Evolutionary conservation across 495 filamentous ascomycete species (phyloP), one percentile per base, ranked within the genome.

Genomic region (Neurospora sp.): DNA sequence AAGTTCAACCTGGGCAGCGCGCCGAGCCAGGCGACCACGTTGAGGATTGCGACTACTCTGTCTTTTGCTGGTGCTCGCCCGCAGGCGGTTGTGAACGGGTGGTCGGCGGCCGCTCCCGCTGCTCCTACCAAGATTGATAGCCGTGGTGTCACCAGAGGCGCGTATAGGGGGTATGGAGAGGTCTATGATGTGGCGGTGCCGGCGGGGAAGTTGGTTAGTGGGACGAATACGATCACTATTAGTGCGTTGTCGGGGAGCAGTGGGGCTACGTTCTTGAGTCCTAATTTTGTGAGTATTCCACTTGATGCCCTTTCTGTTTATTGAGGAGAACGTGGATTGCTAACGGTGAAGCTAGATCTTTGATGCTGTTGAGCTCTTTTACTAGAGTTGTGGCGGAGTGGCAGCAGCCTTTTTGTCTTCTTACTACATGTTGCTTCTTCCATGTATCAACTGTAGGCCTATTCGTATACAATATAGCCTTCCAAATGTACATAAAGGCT

Each of bases 21-120:
- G 4, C 77, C 82, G 4, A 85, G 85, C 0, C 83, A 87, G 2
- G 76, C 79, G 16, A 83, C 86, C 0, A 92, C 89, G 2, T 80
- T 92, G 39, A 82, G 88, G 41, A 88, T 92, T 72, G 88, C 87
- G 3, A 91, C 89, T 0, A 92, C 90, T 0, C 80, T 92, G 39
- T 84, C 86, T 2, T 92, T 90, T 74, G 85, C 85, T 0, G 88
- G 89, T 22, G 85, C 81, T 20, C 79, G 87, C 22, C 87, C 86
- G 1, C 78, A 79, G 59, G 81, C 82, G 0, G 80, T 74, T 61
- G 81, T 91, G 69, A 91, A 90, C 73, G 80, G 78, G 27, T 89
- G 84, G 74, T 80, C 80, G 0, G 83, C 80, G 0, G 35, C 81
- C 0, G 81, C 81, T 0, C 89, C 89, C 0, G 75, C 83, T 0